phyloP scores from a whole-genome alignment of 2,329 filamentous ascomycete species.

The Cryphonectria parasitica region DNA sequence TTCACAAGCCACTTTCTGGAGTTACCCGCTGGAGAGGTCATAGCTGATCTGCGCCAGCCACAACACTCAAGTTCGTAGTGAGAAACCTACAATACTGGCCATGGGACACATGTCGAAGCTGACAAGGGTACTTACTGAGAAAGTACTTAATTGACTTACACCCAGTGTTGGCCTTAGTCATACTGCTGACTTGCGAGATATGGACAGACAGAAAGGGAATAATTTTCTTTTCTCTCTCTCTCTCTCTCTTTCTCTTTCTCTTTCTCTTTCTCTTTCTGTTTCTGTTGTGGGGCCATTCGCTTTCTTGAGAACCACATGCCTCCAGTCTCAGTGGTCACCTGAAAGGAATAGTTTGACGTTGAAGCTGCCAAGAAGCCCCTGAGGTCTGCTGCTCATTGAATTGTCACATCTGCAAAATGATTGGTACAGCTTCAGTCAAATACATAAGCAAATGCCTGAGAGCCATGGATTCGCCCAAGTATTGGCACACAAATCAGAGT shows the following conservation, averaged over 20 bases:
- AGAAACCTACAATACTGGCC: neutral
- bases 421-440: neutral
- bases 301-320: neutral
- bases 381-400: neutral
- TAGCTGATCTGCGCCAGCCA: neutral
- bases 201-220: neutral
- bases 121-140: neutral
- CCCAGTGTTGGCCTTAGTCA: neutral
- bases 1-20: neutral
- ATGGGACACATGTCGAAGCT: neutral
- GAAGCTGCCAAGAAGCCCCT: neutral
- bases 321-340: neutral
- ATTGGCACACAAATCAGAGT: neutral
- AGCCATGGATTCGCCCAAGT: neutral
- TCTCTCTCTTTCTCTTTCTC: no score
- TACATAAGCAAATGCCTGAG: neutral
- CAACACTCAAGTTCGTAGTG: neutral
- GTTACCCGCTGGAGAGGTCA: neutral
- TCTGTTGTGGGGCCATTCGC: neutral
- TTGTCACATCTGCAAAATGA: neutral
- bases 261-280: neutral
- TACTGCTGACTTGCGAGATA: neutral
- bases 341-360: neutral
- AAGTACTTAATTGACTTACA: neutral
- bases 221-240: neutral